A percentile compares a stretch with the other conserved stretches of the same genome.
phyloP scores from a whole-genome alignment of 495 filamentous ascomycete species.

The Penicillium ucsense region DNA sequence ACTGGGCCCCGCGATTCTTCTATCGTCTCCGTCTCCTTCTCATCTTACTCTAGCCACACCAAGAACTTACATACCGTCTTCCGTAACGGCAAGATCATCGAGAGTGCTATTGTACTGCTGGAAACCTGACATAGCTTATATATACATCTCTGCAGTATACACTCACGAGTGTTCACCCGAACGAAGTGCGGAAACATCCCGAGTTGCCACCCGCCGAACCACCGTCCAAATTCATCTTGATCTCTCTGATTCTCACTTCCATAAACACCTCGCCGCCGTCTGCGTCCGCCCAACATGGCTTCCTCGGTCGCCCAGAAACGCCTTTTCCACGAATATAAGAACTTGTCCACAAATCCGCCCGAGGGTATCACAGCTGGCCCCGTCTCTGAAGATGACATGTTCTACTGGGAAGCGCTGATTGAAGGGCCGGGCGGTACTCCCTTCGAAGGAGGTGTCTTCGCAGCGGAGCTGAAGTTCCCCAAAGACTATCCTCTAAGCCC shows the following conservation, averaged over 20 bases:
- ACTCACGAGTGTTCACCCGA: background rate
- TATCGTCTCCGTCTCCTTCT: background rate
- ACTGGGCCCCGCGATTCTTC: background rate
- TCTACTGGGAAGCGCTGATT: slow-evolving; percentile 94
- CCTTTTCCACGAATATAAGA: slow-evolving; percentile 94
- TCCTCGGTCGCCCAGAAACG: slow-evolving; percentile 69
- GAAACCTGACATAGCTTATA: no score
- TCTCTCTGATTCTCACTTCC: no score
- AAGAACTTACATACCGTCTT: no score
- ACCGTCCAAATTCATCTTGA: background rate
- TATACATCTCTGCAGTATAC: background rate
- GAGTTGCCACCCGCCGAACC: slow-evolving; percentile 3
- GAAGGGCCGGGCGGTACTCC: slow-evolving; percentile 92
- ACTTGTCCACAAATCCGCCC: slow-evolving; percentile 70
- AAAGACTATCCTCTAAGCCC: slow-evolving; percentile 92
- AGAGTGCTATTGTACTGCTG: no score
- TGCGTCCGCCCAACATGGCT: slow-evolving; percentile 7
- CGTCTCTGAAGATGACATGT: slow-evolving; percentile 87
- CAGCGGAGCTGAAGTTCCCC: slow-evolving; percentile 88
- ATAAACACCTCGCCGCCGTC: no score
- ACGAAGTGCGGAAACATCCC: background rate
- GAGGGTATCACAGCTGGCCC: slow-evolving; percentile 95
- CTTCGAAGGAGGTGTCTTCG: slow-evolving; percentile 91
- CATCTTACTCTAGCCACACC: background rate
- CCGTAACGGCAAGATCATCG: no score